Evolutionary conservation across 2,329 filamentous ascomycete genomes (phyloP), one percentile per base, ranked within the genome.

Genomic region (Myriosclerotinia scirpicola): DNA sequence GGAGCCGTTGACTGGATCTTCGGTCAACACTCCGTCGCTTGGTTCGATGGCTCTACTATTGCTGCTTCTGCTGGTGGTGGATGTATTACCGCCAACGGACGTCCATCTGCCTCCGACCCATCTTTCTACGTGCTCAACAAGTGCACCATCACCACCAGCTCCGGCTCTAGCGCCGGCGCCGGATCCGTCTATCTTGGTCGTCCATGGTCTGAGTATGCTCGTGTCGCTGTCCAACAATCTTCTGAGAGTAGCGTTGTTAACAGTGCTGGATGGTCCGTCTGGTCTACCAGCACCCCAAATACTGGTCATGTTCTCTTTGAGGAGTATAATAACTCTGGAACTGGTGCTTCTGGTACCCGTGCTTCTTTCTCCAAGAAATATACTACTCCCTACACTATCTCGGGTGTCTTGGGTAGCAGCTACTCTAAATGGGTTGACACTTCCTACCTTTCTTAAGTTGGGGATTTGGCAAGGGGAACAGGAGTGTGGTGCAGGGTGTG

Each of bases 1-100:
- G 85, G 85, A 38, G 82, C 84, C 3, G 83, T 84, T 54, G 86
- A 87, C 71, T 86, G 86, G 73, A 84, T 86, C 70, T 88, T 88
- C 73, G 82, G 86, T 63, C 80, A 85, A 75, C 71, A 79, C 64
- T 80, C 82, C 44, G 83, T 82, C 73, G 55, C 64, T 15, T 65
- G 64, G 64, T 38, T 65, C 26, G 81, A 85, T 64, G 71, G 76
- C 17, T 79, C 79, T 67, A 79, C 81, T 54, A 82, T 87, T 69
- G 76, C 80, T 53, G 71, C 74, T 30, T 81, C 83, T 60, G 75
- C 81, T 12, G 73, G 76, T 22, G 77, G 83, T 22, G 64, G 64
- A 65, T 61, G 36, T 1, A 61, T 61, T 17, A 65, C 81, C 12
- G 80, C 80, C 66, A 78, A 77, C 64, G 82, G 82, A 8, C 78